Conservation (phyloP, 805 yeast species). For the Nakazawaea ambrosiae region DNA sequence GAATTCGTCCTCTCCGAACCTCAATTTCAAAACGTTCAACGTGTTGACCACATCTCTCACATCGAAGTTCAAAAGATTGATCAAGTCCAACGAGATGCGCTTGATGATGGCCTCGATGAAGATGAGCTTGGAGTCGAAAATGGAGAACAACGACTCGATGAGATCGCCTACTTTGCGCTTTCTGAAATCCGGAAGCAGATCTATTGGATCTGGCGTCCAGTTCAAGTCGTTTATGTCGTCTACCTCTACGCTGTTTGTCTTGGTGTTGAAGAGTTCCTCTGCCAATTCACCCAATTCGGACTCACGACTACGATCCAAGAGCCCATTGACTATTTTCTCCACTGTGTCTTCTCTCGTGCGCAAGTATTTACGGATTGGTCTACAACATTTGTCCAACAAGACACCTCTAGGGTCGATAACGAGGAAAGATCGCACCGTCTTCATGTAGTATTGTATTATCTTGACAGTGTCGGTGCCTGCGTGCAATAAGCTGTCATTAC, state of each 20-base stretch:
- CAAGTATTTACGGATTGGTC: conserved; percentile 69
- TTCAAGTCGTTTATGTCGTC: conserved; percentile 41
- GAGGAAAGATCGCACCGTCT: conserved; percentile 63
- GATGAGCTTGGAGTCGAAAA: conserved; percentile 61
- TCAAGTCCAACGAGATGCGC: conserved; percentile 51
- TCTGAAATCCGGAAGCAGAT: conserved; percentile 81
- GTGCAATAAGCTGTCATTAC: conserved; percentile 49
- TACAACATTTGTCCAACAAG: conserved; percentile 64
- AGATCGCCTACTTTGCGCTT: conserved; percentile 56
- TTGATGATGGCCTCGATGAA: conserved; percentile 60
- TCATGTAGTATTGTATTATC: conserved; percentile 61
- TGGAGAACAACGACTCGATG: conserved; percentile 62
- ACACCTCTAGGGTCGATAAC: conserved; percentile 86
- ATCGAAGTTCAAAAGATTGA: conserved; percentile 34
- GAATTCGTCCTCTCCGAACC: conserved; percentile 64
- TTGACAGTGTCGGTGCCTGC: conserved; percentile 78
- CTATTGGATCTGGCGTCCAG: conserved; percentile 86
- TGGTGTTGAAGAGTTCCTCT: conserved; percentile 36
- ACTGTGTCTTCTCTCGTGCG: conserved; percentile 71
- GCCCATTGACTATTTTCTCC: conserved; percentile 59
- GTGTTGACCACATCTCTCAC: conserved; percentile 32
- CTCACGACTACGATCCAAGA: conserved; percentile 40
- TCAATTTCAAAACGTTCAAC: conserved; percentile 46
- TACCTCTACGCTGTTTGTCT: conserved; percentile 18
- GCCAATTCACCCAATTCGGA: conserved; percentile 47